phyloP scores from a whole-genome alignment of 305 asterid species.

The Solanum hybrid region DNA sequence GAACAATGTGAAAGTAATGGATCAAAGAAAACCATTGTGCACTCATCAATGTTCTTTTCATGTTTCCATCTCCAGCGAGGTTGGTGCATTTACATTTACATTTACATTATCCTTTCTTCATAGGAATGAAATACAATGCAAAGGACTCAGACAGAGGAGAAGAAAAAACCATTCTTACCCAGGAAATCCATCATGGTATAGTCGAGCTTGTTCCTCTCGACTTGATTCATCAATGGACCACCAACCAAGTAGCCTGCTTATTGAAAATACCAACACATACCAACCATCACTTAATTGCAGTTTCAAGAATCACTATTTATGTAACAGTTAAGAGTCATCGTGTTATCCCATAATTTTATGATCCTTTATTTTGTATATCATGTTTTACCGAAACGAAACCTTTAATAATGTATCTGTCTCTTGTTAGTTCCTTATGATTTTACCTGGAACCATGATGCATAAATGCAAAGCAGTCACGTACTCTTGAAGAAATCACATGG shows the following conservation, averaged over 20 bases:
- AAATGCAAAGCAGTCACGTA: slow-evolving; percentile 67
- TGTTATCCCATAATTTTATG: neutral
- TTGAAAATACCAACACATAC: neutral
- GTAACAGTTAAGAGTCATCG: neutral
- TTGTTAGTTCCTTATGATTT: neutral
- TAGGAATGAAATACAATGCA: neutral
- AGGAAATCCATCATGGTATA: slow-evolving; percentile 57
- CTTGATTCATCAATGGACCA: slow-evolving; percentile 97
- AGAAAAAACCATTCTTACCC: slow-evolving; percentile 42
- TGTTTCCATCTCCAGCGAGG: neutral
- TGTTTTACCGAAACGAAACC: neutral
- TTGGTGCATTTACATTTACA: neutral
- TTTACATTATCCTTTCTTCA: neutral
- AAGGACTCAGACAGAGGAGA: neutral
- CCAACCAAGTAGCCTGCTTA: slow-evolving; percentile 89
- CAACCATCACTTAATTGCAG: neutral
- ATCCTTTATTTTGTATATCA: neutral
- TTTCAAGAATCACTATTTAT: neutral
- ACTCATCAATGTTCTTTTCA: neutral
- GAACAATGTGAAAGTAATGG: neutral
- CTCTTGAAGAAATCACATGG: slow-evolving; percentile 51
- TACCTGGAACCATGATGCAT: slow-evolving; percentile 94
- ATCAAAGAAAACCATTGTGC: neutral
- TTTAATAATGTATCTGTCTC: neutral
- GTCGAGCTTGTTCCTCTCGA: slow-evolving; percentile 87